Conservation (phyloP, 1,284 basidiomycete species). For the Trametes versicolor region DNA sequence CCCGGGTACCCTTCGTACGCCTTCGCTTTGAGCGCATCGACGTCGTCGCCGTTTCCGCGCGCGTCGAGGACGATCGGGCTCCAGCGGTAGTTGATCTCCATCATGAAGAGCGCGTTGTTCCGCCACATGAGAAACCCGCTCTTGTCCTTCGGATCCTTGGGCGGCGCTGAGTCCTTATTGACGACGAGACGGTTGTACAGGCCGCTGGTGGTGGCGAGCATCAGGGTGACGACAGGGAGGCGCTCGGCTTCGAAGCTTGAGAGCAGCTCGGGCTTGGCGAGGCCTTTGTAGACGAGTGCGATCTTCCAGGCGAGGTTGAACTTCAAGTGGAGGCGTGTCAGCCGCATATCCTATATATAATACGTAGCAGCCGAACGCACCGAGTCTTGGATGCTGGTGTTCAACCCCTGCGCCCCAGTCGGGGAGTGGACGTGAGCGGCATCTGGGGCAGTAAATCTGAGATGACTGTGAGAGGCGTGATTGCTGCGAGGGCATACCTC, state of each 20-base stretch:
- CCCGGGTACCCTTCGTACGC: constrained; percentile 23
- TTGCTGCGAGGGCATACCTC: constrained; percentile 40
- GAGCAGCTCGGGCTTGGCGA: constrained; percentile 37
- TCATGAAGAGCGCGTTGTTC: constrained; percentile 43
- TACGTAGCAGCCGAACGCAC: no score
- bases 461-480: no score
- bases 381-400: constrained; percentile 41
- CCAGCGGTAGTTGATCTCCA: constrained; percentile 59
- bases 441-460: constrained; percentile 19
- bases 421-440: constrained; percentile 45
- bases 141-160: not conserved
- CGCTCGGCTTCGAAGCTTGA: constrained; percentile 42
- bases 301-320: constrained; percentile 49
- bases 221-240: constrained; percentile 39
- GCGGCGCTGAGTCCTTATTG: not conserved
- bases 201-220: constrained; percentile 38
- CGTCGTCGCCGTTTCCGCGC: constrained; percentile 17
- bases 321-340: no score
- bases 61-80: constrained; percentile 56
- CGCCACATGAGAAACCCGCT: constrained; percentile 13
- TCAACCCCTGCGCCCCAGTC: constrained; percentile 44
- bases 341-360: no score
- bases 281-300: constrained; percentile 41
- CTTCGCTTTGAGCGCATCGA: constrained; percentile 21
- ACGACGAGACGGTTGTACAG: constrained; percentile 15